Base-by-base conservation (phyloP, 345 rosid genomes). In the Punica granatum region DNA sequence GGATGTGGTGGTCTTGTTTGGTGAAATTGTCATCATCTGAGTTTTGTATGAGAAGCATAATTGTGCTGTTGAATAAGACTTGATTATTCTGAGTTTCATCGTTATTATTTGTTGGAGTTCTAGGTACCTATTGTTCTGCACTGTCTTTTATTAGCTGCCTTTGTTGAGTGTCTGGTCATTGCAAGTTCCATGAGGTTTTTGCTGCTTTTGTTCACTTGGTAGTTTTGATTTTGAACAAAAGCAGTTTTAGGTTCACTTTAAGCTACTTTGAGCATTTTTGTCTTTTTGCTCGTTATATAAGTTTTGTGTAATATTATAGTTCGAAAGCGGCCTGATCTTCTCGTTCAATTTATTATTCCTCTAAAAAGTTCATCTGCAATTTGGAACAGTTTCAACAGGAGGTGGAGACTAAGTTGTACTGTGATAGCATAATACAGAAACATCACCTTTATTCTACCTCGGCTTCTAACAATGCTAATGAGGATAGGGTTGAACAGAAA, bases 301-400 rank as follows among this genome's bases (percentile, higher is more conserved):
- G 34, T 26, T 11, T 56, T 5, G 33, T 37, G 6, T 37, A 4
- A n/a, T n/a, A n/a, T n/a, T n/a, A 51, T 51, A 51, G 18, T 30
- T 26, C n/a, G 14, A 26, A 3, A 32, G 15, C 11, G 5, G 11
- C 4, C 34, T 46, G 15, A 13, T 18, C 21, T 19, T 33, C 61
- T n/a, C 11, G 46, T 3, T 31, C 48, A 36, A 35, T 37, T 37
- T 34, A 35, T 46, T 51, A 37, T 36, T 49, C 54, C 42, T 67
- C 46, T 43, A 37, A 37, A 5, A 58, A 60, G 67, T 74, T 26
- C 15, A 69, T 67, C 37, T 70, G 64, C 48, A 65, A 64, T 31
- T 42, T 74, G 59, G 46, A 13, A 72, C 79, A 88, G 96, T 56
- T 79, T 46, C 69, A 72, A 61, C 73, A 39, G 61, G 70, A 62